Percentiles rank a stretch among this genome's conserved stretches.
Evolutionary conservation across 2,329 filamentous ascomycete species (phyloP).

Genomic region (Pseudogymnoascus sp.): DNA sequence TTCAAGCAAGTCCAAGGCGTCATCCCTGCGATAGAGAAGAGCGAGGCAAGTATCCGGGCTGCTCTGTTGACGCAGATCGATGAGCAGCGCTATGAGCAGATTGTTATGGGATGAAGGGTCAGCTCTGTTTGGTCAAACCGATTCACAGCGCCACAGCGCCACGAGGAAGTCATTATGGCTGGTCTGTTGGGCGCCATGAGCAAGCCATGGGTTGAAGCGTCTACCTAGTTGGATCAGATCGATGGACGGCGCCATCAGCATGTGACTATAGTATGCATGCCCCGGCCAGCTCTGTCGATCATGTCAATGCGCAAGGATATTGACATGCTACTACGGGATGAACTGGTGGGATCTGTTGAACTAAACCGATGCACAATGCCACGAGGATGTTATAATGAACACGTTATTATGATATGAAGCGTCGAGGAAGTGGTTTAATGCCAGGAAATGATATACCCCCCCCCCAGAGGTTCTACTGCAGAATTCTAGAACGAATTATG

Average conservation of each 20-base stretch:
- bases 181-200: background rate
- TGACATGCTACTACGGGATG: background rate
- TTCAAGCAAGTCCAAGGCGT: constrained; percentile 27
- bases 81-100: constrained; percentile 24
- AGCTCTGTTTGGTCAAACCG: background rate
- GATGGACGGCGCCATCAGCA: background rate
- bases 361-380: background rate
- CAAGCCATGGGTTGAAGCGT: too few species aligned
- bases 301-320: background rate
- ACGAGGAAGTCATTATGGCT: background rate
- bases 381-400: background rate
- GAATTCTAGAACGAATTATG: background rate
- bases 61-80: constrained; percentile 27
- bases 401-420: background rate
- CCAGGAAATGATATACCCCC: constrained; percentile 6
- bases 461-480: background rate
- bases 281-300: too few species aligned
- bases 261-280: too few species aligned
- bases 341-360: background rate
- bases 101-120: constrained; percentile 24
- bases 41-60: constrained; percentile 27
- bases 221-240: background rate
- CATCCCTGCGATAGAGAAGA: constrained; percentile 24
- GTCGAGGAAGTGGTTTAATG: background rate
- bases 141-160: background rate